These are phyloP conservation scores for Chlamydomonas sp. DNA, from an alignment of 139 green algal genomes.

Conservation along the genomic window DNA sequence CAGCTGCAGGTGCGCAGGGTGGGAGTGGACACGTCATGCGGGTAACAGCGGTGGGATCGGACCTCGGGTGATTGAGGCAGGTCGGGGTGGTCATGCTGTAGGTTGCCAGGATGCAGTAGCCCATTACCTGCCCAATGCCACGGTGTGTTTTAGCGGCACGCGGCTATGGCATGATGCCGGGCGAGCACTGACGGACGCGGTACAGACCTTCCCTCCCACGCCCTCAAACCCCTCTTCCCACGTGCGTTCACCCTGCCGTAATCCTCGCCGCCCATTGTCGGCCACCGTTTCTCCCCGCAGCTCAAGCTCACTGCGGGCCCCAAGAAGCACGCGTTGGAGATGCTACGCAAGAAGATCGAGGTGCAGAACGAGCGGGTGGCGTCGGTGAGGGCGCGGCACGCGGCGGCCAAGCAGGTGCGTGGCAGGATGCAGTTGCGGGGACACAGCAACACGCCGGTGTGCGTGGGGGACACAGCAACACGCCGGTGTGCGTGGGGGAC, in stretches of 20 bases:
- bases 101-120: no score
- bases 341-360: conserved; percentile 73
- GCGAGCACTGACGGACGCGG: background rate
- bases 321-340: conserved; percentile 64
- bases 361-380: conserved; percentile 58
- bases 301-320: conserved; percentile 66
- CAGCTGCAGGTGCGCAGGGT: conserved; percentile 56
- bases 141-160: no score
- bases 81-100: no score
- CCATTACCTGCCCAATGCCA: no score
- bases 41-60: no score
- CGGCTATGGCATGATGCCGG: no score
- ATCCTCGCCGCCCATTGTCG: background rate
- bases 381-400: conserved; percentile 37
- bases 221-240: no score
- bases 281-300: background rate
- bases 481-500: background rate
- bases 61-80: background rate
- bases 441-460: background rate
- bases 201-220: no score
- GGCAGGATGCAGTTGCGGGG: background rate
- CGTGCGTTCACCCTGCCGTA: background rate
- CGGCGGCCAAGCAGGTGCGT: conserved; percentile 55
- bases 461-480: no score
- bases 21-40: background rate